Conservation (phyloP, 2,329 filamentous ascomycete species). For the Dactylellina parvicollis region DNA sequence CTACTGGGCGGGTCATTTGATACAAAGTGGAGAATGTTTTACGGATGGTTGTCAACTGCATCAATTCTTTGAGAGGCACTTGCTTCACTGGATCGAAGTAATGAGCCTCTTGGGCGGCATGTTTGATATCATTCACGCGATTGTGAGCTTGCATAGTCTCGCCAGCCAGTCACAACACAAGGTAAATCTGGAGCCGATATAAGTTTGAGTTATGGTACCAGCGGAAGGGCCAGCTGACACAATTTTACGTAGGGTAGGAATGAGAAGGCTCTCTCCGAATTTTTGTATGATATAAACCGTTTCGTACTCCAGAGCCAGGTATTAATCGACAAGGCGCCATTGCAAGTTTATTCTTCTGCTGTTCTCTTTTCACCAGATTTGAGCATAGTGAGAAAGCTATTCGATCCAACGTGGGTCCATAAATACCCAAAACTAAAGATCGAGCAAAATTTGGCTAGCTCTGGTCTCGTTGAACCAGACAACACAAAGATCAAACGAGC, state of each 20-base stretch:
- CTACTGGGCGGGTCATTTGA: conserved; percentile 27
- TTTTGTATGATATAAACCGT: conserved; percentile 4
- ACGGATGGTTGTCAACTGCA: not conserved
- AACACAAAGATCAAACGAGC: not conserved
- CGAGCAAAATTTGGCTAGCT: no score
- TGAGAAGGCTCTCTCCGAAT: not conserved
- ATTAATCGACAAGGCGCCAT: not conserved
- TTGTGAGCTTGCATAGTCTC: conserved; percentile 18
- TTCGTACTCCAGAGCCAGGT: conserved; percentile 4
- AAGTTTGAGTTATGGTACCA: not conserved
- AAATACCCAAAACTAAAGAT: not conserved
- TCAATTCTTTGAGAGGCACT: conserved; percentile 3
- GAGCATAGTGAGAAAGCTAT: not conserved
- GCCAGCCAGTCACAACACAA: no score
- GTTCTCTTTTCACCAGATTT: conserved; percentile 8
- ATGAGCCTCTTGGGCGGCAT: conserved; percentile 12
- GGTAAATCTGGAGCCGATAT: not conserved
- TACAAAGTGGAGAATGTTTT: not conserved
- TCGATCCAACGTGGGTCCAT: not conserved
- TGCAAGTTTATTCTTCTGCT: conserved; percentile 4
- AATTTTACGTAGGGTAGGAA: not conserved
- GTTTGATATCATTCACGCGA: conserved; percentile 53
- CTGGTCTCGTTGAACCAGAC: no score
- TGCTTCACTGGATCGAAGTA: conserved; percentile 30
- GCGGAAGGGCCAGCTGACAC: not conserved